Base-by-base conservation (phyloP, 2,329 filamentous ascomycete species). In the Claviceps purpurea region DNA sequence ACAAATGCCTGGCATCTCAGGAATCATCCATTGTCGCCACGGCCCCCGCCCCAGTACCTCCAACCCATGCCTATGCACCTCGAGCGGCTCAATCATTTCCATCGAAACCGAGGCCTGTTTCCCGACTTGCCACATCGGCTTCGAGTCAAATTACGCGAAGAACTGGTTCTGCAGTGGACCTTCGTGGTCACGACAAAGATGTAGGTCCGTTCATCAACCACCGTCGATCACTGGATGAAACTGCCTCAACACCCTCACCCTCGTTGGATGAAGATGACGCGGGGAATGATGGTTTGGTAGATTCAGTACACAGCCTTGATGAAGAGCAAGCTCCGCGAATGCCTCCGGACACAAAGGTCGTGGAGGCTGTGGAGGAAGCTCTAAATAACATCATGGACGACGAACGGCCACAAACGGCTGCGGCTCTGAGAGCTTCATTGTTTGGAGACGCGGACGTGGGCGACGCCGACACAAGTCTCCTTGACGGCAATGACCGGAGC, bases 1-100 rank as follows among this genome's bases (percentile, higher is more conserved):
- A 93, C 73, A 98, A 98, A 65, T 96, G 90, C 64, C 75, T 98
- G 1, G 89, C 91, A 7, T 87, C 91, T 13, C 88, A 95, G 61
- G 89, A 95, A 67, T 74, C 78, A 1, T 52, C 52, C 39, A 43
- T 52, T 2, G 56, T 60, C 13, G 40, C 49, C 24, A 37, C 45
- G 20, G 44, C 34, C 1, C 5, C 49, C 11, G 10, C 30, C 5
- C 45, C 43, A 20, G 39, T 44, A 20, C 58, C 58, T 1, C 58
- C 56, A 3, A 26, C 49, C 24, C 46, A 56, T 26, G 44, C 53
- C 50, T 41, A 61, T 59, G 49, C 63, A 62, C 47, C 55, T 63
- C 47, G 56, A 53, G 50, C 66, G 18, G 65, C 68, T 5, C 64
- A 69, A 42, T 69, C 72, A 5, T 69, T 68, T 52, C 67, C 67